These are phyloP conservation scores for Ustilago shanxiensis DNA, from an alignment of 1,284 basidiomycete genomes.

Conservation along the genomic window DNA sequence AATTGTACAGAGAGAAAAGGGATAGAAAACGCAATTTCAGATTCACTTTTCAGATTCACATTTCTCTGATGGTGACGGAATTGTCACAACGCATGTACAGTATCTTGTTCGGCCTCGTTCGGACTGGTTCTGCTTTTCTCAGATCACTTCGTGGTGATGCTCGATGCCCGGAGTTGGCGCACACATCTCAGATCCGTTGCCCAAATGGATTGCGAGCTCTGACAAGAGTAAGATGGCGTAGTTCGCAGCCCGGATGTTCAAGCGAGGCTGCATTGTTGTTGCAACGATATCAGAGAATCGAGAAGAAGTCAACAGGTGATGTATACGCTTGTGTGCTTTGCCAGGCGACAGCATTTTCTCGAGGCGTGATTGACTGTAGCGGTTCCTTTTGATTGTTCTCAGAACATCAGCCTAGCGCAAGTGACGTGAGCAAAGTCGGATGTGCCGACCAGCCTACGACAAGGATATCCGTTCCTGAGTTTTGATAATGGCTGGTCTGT, in stretches of 20 bases:
- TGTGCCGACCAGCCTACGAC: slow-evolving; percentile 1
- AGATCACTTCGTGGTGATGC: neutral
- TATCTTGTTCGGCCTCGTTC: neutral
- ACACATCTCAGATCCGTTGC: neutral
- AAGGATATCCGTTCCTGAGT: neutral
- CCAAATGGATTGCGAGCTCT: neutral
- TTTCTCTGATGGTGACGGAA: too few relatives aligned
- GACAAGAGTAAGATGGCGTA: neutral
- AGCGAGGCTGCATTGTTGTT: too few relatives aligned
- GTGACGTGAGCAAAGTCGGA: slow-evolving; percentile 5
- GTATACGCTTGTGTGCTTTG: too few relatives aligned
- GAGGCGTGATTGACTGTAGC: too few relatives aligned
- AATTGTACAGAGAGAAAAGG: neutral
- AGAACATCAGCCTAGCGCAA: neutral
- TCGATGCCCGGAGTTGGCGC: neutral
- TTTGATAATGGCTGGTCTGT: neutral
- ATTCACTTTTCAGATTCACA: too few relatives aligned
- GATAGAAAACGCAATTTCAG: neutral
- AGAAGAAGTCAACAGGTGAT: too few relatives aligned
- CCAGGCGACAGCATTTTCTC: too few relatives aligned
- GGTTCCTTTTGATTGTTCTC: too few relatives aligned
- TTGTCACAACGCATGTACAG: neutral
- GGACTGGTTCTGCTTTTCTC: neutral
- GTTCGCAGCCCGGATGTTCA: too few relatives aligned
- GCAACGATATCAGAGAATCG: too few relatives aligned